Base-by-base conservation (phyloP, 305 asterid genomes). In the Fraxinus albicans region DNA sequence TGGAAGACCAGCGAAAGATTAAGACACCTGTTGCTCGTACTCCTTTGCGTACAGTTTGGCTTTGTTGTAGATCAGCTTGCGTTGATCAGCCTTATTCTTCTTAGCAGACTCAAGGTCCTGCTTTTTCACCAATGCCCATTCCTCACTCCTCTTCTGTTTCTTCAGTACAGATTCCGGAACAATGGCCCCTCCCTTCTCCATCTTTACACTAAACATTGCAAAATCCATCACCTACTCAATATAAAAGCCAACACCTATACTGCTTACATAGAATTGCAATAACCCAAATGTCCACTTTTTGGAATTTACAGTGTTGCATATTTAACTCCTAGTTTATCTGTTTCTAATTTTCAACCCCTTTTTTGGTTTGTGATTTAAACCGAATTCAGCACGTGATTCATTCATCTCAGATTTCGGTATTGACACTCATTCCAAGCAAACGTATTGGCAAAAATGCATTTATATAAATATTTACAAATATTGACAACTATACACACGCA, bases 81-180 rank as follows among this genome's bases (percentile, higher is more conserved):
- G 81, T 83, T 89, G 90, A 4, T 87, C 92, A 42, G 88, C 78
- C 19, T 85, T 91, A 90, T 93, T 93, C 84, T 86, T 90, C 91
- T 90, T 90, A 1, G 86, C 38, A 69, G 81, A 88, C 29, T 67
- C 93, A 73, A 88, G 74, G 76, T 89, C 93, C 85, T 87, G 90
- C 85, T 89, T 91, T 78, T 93, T 92, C 12, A 87, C 93, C 77
- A 92, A 85, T 17, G 93, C 93, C 97, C 97, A 93, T 79, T 90
- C 94, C 86, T 92, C 94, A 19, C 79, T 83, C 53, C 97, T 92
- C 88, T 91, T 90, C 85, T 92, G 97, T 80, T 93, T 93, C 94
- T 93, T 93, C 88, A 93, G 44, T 5, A 93, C 87, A 4, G 97
- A 91, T 80, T 93, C 97, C 0, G 96, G 97, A 73, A 92, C 93